phyloP scores from a whole-genome alignment of 805 yeast species.

The Wickerhamiella cacticola region DNA sequence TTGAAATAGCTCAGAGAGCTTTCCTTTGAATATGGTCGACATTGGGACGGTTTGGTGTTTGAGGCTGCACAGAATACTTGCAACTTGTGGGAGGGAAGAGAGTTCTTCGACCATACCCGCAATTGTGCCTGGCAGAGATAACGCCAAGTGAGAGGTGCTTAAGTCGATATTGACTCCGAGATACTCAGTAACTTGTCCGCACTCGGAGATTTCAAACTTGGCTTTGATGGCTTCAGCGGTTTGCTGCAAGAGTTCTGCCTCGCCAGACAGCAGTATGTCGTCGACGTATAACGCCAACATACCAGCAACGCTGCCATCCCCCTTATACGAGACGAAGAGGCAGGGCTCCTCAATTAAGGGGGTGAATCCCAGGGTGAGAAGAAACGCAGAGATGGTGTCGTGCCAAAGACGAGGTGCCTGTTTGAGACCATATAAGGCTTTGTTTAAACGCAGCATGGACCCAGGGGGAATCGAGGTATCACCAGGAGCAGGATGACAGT shows the following conservation, averaged over 20 bases:
- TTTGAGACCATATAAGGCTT: neutral
- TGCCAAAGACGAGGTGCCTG: slow-evolving; percentile 4
- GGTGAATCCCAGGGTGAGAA: neutral
- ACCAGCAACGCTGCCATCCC: neutral
- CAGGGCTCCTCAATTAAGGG: neutral
- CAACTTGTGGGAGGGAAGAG: neutral
- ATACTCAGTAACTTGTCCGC: neutral
- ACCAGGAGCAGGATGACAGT: neutral
- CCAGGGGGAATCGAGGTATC: neutral
- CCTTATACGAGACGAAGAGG: neutral
- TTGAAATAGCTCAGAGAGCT: neutral
- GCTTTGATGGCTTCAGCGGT: neutral
- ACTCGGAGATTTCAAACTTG: neutral
- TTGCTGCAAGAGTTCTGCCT: neutral
- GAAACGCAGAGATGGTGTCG: neutral
- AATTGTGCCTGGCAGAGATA: neutral
- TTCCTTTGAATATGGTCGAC: neutral
- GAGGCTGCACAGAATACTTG: too few relatives aligned
- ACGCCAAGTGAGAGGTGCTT: neutral
- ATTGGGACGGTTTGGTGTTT: too few relatives aligned
- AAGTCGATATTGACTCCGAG: neutral
- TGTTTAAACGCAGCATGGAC: neutral
- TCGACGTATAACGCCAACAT: slow-evolving; percentile 2
- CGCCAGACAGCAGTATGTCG: neutral
- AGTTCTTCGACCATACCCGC: neutral